Evolutionary conservation across 352 stramenopile genomes (phyloP), one percentile per base, ranked within the genome.

Genomic region (Phytophthora pluvialis): DNA sequence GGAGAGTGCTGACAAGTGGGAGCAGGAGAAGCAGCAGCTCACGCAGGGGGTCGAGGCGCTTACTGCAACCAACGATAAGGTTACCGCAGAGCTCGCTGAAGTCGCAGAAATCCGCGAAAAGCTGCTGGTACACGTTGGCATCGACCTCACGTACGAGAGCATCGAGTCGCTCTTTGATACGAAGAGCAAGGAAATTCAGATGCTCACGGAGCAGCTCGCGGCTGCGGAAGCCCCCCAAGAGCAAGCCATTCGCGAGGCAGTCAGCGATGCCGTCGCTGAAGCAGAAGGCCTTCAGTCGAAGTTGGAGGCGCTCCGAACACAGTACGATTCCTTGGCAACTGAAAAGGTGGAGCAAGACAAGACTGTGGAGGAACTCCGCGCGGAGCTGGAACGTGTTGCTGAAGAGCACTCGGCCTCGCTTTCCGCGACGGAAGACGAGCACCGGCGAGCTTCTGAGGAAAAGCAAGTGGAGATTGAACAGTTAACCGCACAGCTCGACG

Each of bases 131-230:
- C 47, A 74, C 12, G 55, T 78, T n/a, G 64, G 70, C 12, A 77
- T 79, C n/a, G 67, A 78, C 29, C 33, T 78, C 26, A 78, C 67
- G 21, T 83, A 69, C 44, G 75, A 75, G 39, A 84, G 74, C 49
- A 75, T 86, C 16, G 75, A 75, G 42, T 72, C 70, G 31, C 60
- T 81, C 46, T 31, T 86, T 9, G 78, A 84, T 54, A 81, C 73
- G 16, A 84, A 84, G 42, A 82, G 57, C 51, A 76, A 73, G 0
- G 75, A 84, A 48, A 79, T 86, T 52, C 62, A 75, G 39, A 59
- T 72, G 57, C 67, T 86, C 11, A 74, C 70, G 3, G 59, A 73
- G 5, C 60, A 78, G 18, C 44, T 84, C 2, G 52, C 49, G 5
- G 60, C 60, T 4, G 45, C 46, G 3, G 53, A 81, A 33, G 43